Evolutionary conservation across 768 basidiomycete species (phyloP), one percentile per base, ranked within the genome.

Genomic region (Suillus placidus): DNA sequence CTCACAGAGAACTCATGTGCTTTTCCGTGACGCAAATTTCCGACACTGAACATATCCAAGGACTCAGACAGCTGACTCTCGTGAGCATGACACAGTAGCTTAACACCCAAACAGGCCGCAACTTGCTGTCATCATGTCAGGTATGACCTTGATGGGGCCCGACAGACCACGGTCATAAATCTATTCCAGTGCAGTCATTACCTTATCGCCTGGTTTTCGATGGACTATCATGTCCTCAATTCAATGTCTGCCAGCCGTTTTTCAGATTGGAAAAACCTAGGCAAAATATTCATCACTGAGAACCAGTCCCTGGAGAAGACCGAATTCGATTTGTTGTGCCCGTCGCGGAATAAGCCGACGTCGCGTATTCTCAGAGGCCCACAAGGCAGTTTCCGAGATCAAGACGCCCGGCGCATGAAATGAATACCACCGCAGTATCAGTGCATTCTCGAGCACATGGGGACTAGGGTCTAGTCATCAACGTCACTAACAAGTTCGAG

Each of bases 341-440:
- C 76, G 72, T 69, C 71, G 34, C 74, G 74, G 74, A 1, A 66
- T 63, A 64, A 56, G 18, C 76, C 74, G 76, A 49, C 6, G 47
- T 61, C 32, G 65, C 51, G 37, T 60, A 60, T 30, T 69, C 42
- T 62, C n/a, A n/a, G n/a, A n/a, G 61, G 43, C 52, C 61, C 60
- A 68, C 66, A 71, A 74, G 72, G 26, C 55, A 68, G 60, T 69
- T 66, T 67, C 76, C 71, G 45, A 54, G 18, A 67, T 61, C 34
- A n/a, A 68, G 65, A 67, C 60, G 64, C 64, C 62, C 64, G 26
- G 26, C 26, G 37, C 14, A 6, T 60, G 18, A 40, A 60, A 71
- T 61, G 38, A 64, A 55, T 58, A 42, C 66, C 52, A 56, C 32
- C 43, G 52, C 9, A 52, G 51, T 26, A 47, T 52, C 34, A 38